Evolutionary conservation across 805 yeast genomes (phyloP).

Genomic region (Metschnikowia shivogae): DNA sequence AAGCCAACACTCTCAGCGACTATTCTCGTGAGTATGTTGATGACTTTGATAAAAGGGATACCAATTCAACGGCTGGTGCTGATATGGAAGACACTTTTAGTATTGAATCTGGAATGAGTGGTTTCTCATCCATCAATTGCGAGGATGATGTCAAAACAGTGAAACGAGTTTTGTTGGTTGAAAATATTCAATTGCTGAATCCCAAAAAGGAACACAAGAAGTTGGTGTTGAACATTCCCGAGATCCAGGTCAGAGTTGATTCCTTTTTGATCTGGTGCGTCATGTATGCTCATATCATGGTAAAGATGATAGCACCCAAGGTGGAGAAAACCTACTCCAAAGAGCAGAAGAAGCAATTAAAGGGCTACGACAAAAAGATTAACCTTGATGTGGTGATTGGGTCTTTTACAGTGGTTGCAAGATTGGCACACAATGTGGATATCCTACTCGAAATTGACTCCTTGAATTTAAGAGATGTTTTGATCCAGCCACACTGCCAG

Average conservation of each 20-base stretch:
- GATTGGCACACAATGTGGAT: slow-evolving; percentile 46
- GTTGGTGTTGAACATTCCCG: slow-evolving; percentile 29
- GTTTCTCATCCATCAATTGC: slow-evolving; percentile 9
- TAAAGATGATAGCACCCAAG: slow-evolving; percentile 32
- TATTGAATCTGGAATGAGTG: slow-evolving; percentile 19
- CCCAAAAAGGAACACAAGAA: slow-evolving; percentile 24
- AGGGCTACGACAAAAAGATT: slow-evolving; percentile 16
- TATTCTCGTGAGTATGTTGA: slow-evolving; percentile 30
- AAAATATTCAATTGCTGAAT: slow-evolving; percentile 26
- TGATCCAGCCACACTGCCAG: slow-evolving; percentile 25
- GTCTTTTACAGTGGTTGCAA: slow-evolving; percentile 37
- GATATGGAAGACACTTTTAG: slow-evolving; percentile 33
- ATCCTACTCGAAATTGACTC: slow-evolving; percentile 44
- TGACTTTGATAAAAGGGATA: slow-evolving; percentile 30
- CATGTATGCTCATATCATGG: slow-evolving; percentile 34
- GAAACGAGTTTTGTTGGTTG: slow-evolving; percentile 30
- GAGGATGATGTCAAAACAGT: slow-evolving; percentile 23
- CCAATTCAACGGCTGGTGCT: slow-evolving; percentile 16
- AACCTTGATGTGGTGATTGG: slow-evolving; percentile 28
- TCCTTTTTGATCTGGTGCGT: slow-evolving; percentile 41
- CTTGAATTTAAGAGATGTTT: slow-evolving; percentile 23
- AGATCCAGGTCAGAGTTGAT: slow-evolving; percentile 36
- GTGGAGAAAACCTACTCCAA: slow-evolving; percentile 25
- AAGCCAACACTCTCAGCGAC: slow-evolving; percentile 38
- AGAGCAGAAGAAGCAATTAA: slow-evolving; percentile 23